Evolutionary conservation across 1,139 yeast species (phyloP).

Genomic region (Sugiyamaella neomexicana): DNA sequence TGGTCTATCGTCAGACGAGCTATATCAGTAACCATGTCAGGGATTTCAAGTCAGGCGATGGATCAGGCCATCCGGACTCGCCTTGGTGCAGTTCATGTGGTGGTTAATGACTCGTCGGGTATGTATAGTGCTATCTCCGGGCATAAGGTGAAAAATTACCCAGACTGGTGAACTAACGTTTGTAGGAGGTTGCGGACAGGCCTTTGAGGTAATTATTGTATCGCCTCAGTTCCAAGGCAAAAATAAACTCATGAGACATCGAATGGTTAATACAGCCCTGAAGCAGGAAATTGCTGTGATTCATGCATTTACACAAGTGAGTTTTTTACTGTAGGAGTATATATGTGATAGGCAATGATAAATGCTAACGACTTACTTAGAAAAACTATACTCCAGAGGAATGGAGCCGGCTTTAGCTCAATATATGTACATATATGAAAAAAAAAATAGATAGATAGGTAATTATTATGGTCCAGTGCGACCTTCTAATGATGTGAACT

Average conservation of each 20-base stretch:
- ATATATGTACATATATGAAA: slow-evolving; percentile 1
- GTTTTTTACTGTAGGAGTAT: slow-evolving; percentile 45
- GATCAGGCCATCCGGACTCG: slow-evolving; percentile 36
- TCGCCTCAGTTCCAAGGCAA: slow-evolving; percentile 75
- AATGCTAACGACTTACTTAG: slow-evolving; percentile 6
- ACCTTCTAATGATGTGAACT: slow-evolving; percentile 18
- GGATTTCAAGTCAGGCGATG: slow-evolving; percentile 28
- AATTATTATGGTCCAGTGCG: not conserved
- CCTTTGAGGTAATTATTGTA: slow-evolving; percentile 78
- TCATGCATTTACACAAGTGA: slow-evolving; percentile 94
- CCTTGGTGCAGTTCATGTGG: slow-evolving; percentile 42
- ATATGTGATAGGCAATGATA: not conserved
- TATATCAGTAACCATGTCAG: slow-evolving; percentile 8
- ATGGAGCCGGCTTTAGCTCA: slow-evolving; percentile 18
- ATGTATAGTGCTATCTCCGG: slow-evolving; percentile 13
- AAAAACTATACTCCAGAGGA: slow-evolving; percentile 27
- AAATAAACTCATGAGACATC: slow-evolving; percentile 81
- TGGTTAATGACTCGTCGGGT: slow-evolving; percentile 44
- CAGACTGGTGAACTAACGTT: not conserved
- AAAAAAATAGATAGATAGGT: not conserved
- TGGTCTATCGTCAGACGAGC: not conserved
- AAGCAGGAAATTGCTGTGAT: slow-evolving; percentile 80
- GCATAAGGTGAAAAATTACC: not conserved
- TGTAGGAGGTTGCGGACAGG: slow-evolving; percentile 81
- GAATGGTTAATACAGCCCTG: slow-evolving; percentile 76